Evolutionary conservation across 1,284 basidiomycete genomes (phyloP).

Genomic region (Uromyces viciae-fabae): DNA sequence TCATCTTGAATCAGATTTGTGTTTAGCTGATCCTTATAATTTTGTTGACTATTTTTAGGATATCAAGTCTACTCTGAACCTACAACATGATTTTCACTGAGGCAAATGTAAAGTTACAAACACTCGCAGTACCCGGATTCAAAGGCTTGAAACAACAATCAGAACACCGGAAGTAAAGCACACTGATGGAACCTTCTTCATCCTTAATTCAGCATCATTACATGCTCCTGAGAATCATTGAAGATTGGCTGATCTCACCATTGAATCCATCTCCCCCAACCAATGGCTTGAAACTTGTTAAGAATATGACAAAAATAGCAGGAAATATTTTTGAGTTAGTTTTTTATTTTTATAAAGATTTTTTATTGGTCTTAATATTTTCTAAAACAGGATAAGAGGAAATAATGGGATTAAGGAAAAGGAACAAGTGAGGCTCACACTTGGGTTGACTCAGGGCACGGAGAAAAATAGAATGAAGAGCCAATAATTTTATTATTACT

Average conservation of each 20-base stretch:
- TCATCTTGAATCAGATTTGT: not conserved
- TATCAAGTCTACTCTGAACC: not conserved
- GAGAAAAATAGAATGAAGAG: too few species aligned
- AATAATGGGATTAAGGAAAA: too few species aligned
- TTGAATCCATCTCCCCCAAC: not conserved
- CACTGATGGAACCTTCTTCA: not conserved
- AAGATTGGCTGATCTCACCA: not conserved
- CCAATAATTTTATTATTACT: too few species aligned
- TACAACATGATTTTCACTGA: not conserved
- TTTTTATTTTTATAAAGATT: too few species aligned
- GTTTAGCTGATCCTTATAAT: too few species aligned
- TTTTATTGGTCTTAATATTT: too few species aligned
- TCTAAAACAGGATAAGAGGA: too few species aligned
- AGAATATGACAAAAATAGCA: too few species aligned
- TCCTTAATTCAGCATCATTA: not conserved
- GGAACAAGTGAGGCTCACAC: too few species aligned
- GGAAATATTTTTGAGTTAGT: too few species aligned
- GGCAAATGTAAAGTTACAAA: not conserved
- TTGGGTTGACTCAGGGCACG: too few species aligned
- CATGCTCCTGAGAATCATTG: not conserved
- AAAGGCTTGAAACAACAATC: not conserved
- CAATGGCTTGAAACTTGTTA: not conserved
- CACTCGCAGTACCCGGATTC: not conserved
- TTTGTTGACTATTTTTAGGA: not conserved
- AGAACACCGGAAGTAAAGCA: conserved; percentile 1